phyloP scores from a whole-genome alignment of 2,329 filamentous ascomycete species.

The Bimuria novae-zelandiae region DNA sequence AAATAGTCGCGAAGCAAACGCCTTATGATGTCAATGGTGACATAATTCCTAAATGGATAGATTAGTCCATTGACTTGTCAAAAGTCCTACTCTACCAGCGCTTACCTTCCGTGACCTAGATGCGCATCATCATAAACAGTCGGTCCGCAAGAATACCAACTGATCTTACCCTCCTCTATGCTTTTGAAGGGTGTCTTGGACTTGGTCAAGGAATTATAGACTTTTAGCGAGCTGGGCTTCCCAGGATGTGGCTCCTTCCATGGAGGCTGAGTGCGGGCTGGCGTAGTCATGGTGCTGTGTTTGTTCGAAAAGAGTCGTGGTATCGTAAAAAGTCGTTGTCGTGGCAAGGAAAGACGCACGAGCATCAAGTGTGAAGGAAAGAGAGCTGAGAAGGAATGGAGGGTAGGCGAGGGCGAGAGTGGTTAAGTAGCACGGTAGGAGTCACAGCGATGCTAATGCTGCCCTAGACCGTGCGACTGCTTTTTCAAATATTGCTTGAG shows the following conservation, averaged over 20 bases:
- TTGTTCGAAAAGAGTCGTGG: conserved; percentile 25
- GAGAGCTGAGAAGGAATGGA: conserved; percentile 15
- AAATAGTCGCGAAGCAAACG: neutral
- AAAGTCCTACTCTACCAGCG: too few relatives aligned
- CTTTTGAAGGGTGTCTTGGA: conserved; percentile 71
- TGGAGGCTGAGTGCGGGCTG: conserved; percentile 44
- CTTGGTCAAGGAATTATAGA: conserved; percentile 81
- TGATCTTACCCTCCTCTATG: conserved; percentile 69
- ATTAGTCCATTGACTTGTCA: too few relatives aligned
- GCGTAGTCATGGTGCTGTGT: conserved; percentile 35
- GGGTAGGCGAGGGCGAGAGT: conserved; percentile 19
- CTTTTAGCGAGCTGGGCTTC: conserved; percentile 63
- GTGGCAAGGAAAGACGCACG: conserved; percentile 33
- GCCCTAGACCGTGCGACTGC: neutral
- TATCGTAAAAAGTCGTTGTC: conserved; percentile 28
- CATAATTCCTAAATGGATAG: conserved; percentile 90
- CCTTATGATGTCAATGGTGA: conserved; percentile 50
- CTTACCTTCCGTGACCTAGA: conserved; percentile 81
- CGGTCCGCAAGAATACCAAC: conserved; percentile 89
- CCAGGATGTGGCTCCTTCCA: conserved; percentile 45
- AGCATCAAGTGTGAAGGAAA: conserved; percentile 37
- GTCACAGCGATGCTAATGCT: conserved; percentile 11
- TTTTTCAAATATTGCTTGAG: neutral
- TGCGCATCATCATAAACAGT: conserved; percentile 85
- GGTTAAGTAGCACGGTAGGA: conserved; percentile 5